Evolutionary conservation across 1,284 basidiomycete species (phyloP).

Genomic region (Ceratorhiza oryzae-sativae): DNA sequence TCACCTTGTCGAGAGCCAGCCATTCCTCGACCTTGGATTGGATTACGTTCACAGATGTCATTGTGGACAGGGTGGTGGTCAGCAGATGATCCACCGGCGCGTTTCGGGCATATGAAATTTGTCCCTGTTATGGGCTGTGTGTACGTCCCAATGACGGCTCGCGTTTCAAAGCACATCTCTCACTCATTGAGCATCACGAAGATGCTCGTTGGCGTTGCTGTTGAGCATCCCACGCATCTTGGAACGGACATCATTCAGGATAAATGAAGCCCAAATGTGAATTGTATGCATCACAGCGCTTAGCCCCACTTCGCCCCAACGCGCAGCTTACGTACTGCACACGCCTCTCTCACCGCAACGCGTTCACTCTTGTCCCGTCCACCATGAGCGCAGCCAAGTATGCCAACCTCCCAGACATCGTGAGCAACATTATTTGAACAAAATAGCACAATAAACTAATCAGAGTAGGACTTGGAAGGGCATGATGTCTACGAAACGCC

Average conservation of each 20-base stretch:
- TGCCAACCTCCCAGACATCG: conserved; percentile 88
- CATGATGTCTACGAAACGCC: conserved; percentile 93
- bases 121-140: neutral
- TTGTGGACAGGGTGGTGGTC: neutral
- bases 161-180: too few species aligned
- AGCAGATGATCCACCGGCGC: neutral
- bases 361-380: neutral
- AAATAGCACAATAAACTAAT: neutral
- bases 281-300: conserved; percentile 1
- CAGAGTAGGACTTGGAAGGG: conserved; percentile 75
- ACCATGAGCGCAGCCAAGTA: conserved; percentile 80
- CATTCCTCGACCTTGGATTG: conserved; percentile 53
- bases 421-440: conserved; percentile 53
- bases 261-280: neutral
- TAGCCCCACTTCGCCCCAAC: neutral
- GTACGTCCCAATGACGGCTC: neutral
- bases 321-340: neutral
- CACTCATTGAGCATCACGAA: too few species aligned
- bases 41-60: neutral
- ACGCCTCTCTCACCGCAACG: conserved; percentile 1
- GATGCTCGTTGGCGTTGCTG: too few species aligned
- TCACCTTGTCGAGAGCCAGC: conserved; percentile 63
- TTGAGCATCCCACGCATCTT: too few species aligned
- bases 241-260: neutral
- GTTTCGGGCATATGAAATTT: neutral